phyloP scores from a whole-genome alignment of 257 asterid genomes.

The Ophiorrhiza pumila region DNA sequence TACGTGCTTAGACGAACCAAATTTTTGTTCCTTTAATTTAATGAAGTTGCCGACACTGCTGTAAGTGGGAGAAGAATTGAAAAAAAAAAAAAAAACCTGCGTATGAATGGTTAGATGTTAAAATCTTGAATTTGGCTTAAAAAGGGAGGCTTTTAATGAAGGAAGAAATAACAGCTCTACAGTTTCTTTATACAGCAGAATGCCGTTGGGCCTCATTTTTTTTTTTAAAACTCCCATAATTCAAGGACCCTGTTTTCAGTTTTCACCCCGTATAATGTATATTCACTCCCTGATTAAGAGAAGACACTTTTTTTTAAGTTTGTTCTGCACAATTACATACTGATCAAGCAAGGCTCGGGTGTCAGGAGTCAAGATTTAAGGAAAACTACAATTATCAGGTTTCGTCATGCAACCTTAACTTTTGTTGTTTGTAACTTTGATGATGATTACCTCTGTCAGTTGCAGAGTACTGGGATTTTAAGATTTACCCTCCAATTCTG shows the following conservation, averaged over 20 bases:
- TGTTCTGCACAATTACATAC: too few relatives aligned
- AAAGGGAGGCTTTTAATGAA: slow-evolving; percentile 17
- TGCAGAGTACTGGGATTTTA: background rate
- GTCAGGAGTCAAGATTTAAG: background rate
- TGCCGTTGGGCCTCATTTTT: slow-evolving; percentile 21
- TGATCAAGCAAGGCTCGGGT: too few relatives aligned
- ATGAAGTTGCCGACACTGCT: slow-evolving; percentile 20
- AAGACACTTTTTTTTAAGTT: too few relatives aligned
- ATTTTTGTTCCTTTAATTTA: too few relatives aligned
- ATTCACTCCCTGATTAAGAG: background rate
- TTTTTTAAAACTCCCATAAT: background rate
- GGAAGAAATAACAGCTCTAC: background rate
- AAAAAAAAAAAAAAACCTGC: background rate
- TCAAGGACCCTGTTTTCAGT: background rate
- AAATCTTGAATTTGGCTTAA: slow-evolving; percentile 6
- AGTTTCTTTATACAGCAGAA: background rate
- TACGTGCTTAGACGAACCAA: too few relatives aligned
- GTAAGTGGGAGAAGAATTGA: background rate
- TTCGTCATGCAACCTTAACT: background rate
- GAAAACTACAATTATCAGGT: background rate
- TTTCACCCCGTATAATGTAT: background rate
- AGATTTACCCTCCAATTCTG: background rate
- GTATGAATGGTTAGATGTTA: background rate
- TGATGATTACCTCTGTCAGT: background rate
- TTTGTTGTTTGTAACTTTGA: background rate